A percentile compares a stretch with the other conserved stretches of the same genome.
Conservation (phyloP, 345 rosid genomes). For the Draba incana region DNA sequence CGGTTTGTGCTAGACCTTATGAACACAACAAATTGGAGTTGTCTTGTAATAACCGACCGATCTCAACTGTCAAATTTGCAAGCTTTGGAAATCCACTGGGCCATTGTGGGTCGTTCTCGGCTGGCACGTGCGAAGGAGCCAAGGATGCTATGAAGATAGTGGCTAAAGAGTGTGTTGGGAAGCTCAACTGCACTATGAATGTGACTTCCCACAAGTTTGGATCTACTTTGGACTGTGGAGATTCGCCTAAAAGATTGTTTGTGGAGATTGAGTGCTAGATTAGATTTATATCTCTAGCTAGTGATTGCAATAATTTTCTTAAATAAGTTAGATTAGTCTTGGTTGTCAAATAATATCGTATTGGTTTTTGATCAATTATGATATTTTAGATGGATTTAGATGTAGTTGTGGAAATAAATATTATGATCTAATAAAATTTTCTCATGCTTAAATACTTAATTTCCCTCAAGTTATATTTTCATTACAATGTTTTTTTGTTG, state of each 20-base stretch:
- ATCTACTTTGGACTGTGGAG: constrained; percentile 34
- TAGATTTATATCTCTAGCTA: constrained; percentile 29
- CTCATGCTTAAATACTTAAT: neutral
- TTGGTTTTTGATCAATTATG: neutral
- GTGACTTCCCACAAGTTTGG: constrained; percentile 43
- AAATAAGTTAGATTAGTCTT: constrained; percentile 28
- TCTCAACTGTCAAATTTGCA: constrained; percentile 49
- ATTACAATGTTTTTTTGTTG: neutral
- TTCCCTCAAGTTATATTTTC: neutral
- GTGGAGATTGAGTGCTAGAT: constrained; percentile 41
- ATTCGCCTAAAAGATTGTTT: constrained; percentile 28
- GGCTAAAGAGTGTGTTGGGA: constrained; percentile 40
- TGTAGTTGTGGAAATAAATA: constrained; percentile 25
- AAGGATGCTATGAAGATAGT: constrained; percentile 35
- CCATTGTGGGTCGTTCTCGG: constrained; percentile 46
- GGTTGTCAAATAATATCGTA: constrained; percentile 20
- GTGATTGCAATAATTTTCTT: constrained; percentile 19
- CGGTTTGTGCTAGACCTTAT: constrained; percentile 48
- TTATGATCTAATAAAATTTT: constrained; percentile 1
- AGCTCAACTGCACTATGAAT: constrained; percentile 36
- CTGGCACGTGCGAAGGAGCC: constrained; percentile 38
- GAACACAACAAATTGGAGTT: constrained; percentile 47
- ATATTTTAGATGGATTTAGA: neutral
- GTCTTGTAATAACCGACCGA: constrained; percentile 48
- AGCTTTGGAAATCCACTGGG: constrained; percentile 61